These are phyloP conservation scores for Megacollybia platyphylla DNA, from an alignment of 1,284 basidiomycete genomes.

Conservation along the genomic window DNA sequence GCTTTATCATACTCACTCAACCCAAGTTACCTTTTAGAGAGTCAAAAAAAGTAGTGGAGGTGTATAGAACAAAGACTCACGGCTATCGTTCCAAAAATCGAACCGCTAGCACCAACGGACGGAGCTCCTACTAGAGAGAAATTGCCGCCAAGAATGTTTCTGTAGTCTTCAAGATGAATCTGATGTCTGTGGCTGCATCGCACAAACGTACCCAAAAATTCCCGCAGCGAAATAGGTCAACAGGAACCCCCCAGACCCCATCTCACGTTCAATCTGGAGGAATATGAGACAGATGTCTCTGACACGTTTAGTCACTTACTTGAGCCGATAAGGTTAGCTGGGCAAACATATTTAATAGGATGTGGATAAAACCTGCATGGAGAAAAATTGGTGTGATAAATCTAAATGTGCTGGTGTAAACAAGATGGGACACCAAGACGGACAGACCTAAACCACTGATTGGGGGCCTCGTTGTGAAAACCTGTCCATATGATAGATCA, in stretches of 20 bases:
- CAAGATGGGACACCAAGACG: neutral
- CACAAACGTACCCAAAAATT: slow-evolving; percentile 62
- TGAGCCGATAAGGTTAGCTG: slow-evolving; percentile 74
- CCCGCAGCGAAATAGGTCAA: slow-evolving; percentile 83
- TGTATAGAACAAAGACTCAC: slow-evolving; percentile 24
- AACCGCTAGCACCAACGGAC: slow-evolving; percentile 87
- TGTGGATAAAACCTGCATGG: slow-evolving; percentile 86
- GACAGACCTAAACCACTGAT: slow-evolving; percentile 76
- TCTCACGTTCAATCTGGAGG: slow-evolving; percentile 65
- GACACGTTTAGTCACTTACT: slow-evolving; percentile 23
- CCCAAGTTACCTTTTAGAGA: slow-evolving; percentile 48
- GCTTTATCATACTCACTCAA: slow-evolving; percentile 33
- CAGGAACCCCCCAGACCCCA: slow-evolving; percentile 72
- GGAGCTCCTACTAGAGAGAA: slow-evolving; percentile 85
- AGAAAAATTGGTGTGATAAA: slow-evolving; percentile 84
- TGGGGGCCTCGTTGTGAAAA: slow-evolving; percentile 54
- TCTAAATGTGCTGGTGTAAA: slow-evolving; percentile 19
- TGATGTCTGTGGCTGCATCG: slow-evolving; percentile 1
- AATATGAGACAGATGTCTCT: slow-evolving; percentile 1
- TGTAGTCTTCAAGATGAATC: slow-evolving; percentile 14
- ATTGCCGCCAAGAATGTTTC: slow-evolving; percentile 82
- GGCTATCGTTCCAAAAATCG: slow-evolving; percentile 87
- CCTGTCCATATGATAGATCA: slow-evolving; percentile 17
- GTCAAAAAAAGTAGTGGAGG: slow-evolving; percentile 1
- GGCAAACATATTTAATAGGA: slow-evolving; percentile 82